A percentile compares a stretch with the other conserved stretches of the same genome.
These are phyloP conservation scores for Leccinum obscurum DNA, from an alignment of 768 basidiomycete genomes.

Conservation along the genomic window DNA sequence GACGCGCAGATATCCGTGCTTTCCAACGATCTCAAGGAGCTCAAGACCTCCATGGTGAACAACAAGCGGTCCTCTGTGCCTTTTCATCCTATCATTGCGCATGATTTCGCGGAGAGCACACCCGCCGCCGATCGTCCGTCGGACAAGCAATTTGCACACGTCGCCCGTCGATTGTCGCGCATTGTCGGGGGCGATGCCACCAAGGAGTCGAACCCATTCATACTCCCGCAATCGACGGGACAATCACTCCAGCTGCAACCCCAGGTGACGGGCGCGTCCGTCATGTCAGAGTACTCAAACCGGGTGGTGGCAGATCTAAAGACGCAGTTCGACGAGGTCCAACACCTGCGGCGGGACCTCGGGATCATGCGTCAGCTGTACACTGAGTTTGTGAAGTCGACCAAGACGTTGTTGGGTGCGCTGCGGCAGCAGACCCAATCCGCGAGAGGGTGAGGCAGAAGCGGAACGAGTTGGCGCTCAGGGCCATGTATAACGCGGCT, in stretches of 20 bases:
- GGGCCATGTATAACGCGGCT: no score
- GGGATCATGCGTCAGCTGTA: slow-evolving; percentile 94
- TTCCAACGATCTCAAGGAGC: no score
- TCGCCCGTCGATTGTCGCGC: slow-evolving; percentile 73
- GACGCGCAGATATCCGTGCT: no score
- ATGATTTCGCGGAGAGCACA: no score
- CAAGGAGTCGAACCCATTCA: slow-evolving; percentile 34
- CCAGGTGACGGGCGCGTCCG: slow-evolving; percentile 74
- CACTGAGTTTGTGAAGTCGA: slow-evolving; percentile 88
- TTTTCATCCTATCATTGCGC: no score
- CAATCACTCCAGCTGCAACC: slow-evolving; percentile 57
- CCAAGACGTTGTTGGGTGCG: slow-evolving; percentile 78
- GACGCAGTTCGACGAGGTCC: slow-evolving; percentile 97
- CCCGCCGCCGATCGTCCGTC: slow-evolving; percentile 65
- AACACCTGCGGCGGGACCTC: slow-evolving; percentile 89
- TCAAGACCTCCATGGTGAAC: no score
- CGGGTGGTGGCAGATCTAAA: slow-evolving; percentile 81
- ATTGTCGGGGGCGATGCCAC: slow-evolving; percentile 51
- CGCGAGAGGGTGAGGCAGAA: slow-evolving; percentile 37
- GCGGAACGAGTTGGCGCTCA: no score
- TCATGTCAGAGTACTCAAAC: slow-evolving; percentile 67
- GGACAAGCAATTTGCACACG: slow-evolving; percentile 70
- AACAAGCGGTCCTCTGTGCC: no score
- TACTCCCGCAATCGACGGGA: slow-evolving; percentile 67
- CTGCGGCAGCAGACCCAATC: slow-evolving; percentile 83